Conservation (phyloP, 352 stramenopile species). For the Pythium vanterpoolii region DNA sequence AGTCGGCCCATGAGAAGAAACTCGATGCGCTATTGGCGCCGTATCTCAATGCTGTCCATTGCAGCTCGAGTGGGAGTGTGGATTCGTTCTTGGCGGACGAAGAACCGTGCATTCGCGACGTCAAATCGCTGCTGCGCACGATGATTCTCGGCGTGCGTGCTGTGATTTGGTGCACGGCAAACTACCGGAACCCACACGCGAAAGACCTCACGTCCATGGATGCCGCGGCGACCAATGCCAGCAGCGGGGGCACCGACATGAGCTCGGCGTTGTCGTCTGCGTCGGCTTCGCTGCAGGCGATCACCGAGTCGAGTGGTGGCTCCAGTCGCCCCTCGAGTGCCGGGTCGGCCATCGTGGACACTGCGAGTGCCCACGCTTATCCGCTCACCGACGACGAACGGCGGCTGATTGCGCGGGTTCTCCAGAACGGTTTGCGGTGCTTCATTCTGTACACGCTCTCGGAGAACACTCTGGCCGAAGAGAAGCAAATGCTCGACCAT, state of each 20-base stretch:
- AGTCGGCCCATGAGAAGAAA: constrained; percentile 72
- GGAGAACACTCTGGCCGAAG: constrained; percentile 82
- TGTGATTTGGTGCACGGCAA: constrained; percentile 97
- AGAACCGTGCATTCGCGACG: constrained; percentile 81
- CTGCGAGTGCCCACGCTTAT: constrained; percentile 44
- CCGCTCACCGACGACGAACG: constrained; percentile 92
- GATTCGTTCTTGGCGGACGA: constrained; percentile 46
- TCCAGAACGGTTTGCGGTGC: constrained; percentile 91
- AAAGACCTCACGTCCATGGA: constrained; percentile 83
- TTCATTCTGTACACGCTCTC: constrained; percentile 92
- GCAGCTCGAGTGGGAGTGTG: constrained; percentile 29
- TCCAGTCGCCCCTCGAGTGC: constrained; percentile 8
- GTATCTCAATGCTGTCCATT: constrained; percentile 30
- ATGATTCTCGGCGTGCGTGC: constrained; percentile 98
- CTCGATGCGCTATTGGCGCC: constrained; percentile 60
- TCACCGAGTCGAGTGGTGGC: not conserved
- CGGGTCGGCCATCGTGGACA: not conserved
- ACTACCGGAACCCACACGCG: constrained; percentile 87
- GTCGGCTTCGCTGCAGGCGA: too few species aligned
- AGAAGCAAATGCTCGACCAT: constrained; percentile 95
- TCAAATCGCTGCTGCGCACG: constrained; percentile 93
- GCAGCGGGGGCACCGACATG: not conserved
- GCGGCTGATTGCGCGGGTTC: constrained; percentile 91
- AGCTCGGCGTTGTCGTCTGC: too few species aligned
- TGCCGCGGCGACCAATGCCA: constrained; percentile 23